phyloP scores from a whole-genome alignment of 2,329 filamentous ascomycete species.

The Arthrinium phaeospermum region DNA sequence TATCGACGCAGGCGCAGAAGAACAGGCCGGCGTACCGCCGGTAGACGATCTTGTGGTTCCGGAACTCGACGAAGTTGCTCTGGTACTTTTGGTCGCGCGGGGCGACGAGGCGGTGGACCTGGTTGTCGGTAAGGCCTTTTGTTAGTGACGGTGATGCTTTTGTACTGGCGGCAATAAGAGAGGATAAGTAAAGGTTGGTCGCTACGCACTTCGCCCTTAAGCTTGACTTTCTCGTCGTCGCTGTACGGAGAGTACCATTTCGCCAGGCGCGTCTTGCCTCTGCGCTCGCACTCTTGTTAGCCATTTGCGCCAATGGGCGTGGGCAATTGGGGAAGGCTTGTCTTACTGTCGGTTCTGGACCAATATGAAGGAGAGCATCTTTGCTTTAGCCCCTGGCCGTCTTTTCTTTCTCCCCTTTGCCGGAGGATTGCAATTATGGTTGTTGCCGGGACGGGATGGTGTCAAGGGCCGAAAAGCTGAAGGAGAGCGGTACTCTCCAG shows the following conservation, averaged over 20 bases:
- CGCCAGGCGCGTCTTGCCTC: conserved; percentile 96
- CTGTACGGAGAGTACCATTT: conserved; percentile 99
- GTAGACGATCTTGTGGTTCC: conserved; percentile 96
- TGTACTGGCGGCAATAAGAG: neutral
- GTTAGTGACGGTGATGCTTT: neutral
- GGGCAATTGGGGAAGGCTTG: conserved; percentile 16
- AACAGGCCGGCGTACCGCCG: conserved; percentile 96
- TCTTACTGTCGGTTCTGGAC: conserved; percentile 50
- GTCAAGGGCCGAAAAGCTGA: conserved; percentile 19
- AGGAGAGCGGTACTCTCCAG: neutral
- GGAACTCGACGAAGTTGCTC: conserved; percentile 98
- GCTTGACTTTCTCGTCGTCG: conserved; percentile 98
- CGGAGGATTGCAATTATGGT: neutral
- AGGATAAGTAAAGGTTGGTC: neutral
- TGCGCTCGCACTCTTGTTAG: conserved; percentile 44
- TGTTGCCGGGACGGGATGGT: neutral
- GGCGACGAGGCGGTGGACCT: conserved; percentile 96
- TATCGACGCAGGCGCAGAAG: conserved; percentile 99
- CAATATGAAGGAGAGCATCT: conserved; percentile 49
- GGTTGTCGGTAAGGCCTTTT: conserved; percentile 19
- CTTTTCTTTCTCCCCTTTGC: neutral
- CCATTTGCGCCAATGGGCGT: neutral
- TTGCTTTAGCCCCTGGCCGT: conserved; percentile 23
- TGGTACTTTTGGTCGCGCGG: conserved; percentile 99
- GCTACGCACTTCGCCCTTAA: conserved; percentile 85